Evolutionary conservation across 345 rosid genomes (phyloP).

Genomic region (Brassica nigra): DNA sequence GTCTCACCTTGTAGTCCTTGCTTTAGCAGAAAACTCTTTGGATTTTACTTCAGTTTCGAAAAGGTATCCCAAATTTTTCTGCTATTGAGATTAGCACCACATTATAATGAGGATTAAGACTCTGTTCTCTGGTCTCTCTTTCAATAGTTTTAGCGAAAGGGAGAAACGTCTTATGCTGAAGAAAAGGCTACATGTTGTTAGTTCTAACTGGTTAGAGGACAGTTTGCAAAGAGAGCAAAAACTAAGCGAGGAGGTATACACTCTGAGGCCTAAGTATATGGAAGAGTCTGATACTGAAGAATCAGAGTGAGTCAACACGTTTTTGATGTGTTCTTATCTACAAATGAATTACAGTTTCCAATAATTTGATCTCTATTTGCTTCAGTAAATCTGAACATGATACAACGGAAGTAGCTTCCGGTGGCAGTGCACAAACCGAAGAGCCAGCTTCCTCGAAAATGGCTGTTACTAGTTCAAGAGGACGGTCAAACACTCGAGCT

Average conservation of each 20-base stretch:
- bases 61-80: slow-evolving; percentile 47
- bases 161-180: slow-evolving; percentile 53
- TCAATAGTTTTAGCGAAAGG: slow-evolving; percentile 49
- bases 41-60: slow-evolving; percentile 48
- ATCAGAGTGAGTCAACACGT: slow-evolving; percentile 48
- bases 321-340: not conserved
- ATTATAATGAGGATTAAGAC: slow-evolving; percentile 8
- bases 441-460: slow-evolving; percentile 33
- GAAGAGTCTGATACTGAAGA: slow-evolving; percentile 47
- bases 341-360: not conserved
- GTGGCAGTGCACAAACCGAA: slow-evolving; percentile 24
- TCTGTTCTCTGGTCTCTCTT: slow-evolving; percentile 12
- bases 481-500: slow-evolving; percentile 51
- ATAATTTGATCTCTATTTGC: slow-evolving; percentile 21
- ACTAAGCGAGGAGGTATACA: slow-evolving; percentile 63
- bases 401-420: slow-evolving; percentile 33
- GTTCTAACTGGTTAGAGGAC: slow-evolving; percentile 77
- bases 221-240: slow-evolving; percentile 59
- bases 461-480: slow-evolving; percentile 53
- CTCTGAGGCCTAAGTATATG: slow-evolving; percentile 54
- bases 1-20: slow-evolving; percentile 33
- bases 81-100: not conserved
- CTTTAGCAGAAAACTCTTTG: slow-evolving; percentile 46
- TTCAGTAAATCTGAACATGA: slow-evolving; percentile 49
- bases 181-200: slow-evolving; percentile 59